Evolutionary conservation across 78 protist species (phyloP).

Genomic region (Dictyostelium brefeldianum): DNA sequence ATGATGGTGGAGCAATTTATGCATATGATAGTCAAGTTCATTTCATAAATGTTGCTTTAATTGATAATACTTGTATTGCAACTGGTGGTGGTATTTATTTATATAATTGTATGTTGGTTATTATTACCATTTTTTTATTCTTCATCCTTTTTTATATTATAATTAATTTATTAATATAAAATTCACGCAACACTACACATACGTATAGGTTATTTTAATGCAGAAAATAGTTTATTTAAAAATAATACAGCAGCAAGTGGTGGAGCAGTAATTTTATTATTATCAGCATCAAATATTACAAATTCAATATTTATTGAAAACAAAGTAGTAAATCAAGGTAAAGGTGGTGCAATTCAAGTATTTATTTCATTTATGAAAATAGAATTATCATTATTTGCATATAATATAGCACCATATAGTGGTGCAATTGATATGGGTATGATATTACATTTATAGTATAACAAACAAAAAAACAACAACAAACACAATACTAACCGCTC

Average conservation of each 20-base stretch:
- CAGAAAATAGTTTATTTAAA: background rate
- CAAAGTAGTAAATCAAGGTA: background rate
- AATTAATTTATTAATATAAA: background rate
- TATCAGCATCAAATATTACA: background rate
- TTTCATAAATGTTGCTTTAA: background rate
- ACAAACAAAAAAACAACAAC: background rate
- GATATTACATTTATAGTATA: background rate
- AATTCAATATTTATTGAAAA: slow-evolving; percentile 12
- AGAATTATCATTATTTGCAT: background rate
- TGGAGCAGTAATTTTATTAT: slow-evolving; percentile 17
- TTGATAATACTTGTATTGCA: background rate
- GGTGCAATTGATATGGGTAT: slow-evolving; percentile 59
- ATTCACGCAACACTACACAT: background rate
- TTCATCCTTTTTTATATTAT: no score
- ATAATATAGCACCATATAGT: slow-evolving; percentile 48
- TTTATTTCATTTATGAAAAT: background rate
- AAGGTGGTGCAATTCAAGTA: slow-evolving; percentile 53
- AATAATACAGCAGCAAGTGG: slow-evolving; percentile 18
- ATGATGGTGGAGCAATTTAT: slow-evolving; percentile 6
- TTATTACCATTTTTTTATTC: no score
- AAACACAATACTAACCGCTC: no score
- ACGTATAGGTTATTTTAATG: background rate
- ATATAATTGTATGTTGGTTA: slow-evolving; percentile 17
- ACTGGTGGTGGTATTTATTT: slow-evolving; percentile 12
- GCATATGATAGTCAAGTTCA: background rate